Base-by-base conservation (phyloP, 139 green algal species). In the Chlorella sp. region DNA sequence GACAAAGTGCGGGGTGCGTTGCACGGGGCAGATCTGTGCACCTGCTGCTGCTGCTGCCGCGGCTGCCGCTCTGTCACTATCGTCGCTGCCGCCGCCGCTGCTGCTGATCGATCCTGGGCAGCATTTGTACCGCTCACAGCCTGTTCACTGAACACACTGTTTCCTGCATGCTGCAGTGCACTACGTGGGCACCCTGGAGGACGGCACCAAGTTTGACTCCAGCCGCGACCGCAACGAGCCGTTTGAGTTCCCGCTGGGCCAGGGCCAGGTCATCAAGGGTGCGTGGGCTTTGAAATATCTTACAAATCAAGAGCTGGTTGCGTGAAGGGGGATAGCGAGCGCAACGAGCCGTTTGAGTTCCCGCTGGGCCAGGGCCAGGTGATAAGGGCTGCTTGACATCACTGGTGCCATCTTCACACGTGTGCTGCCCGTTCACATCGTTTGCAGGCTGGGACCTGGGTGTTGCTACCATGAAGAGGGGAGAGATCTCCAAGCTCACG, bases 141-240 rank as follows among this genome's bases (percentile, higher is more conserved):
- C 32, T 67, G 58, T 67, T 24, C 64, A 34, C 22, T 32, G 9
- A 7, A 41, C 51, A 17, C 32, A 76, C 72, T 30, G 30, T 41
- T 56, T 48, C 16, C 32, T 41, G 60, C 64, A 30, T 19, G n/a
- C 36, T 87, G 72, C 90, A 96, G 97, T 99, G 41, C 97, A 99
- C 90, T 99, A 99, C 84, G 92, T 93, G 24, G 97, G 97, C 54
- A 99, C 96, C 0, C 91, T 99, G n/a, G 54, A 93, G 34, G 94
- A 98, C 75, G 97, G 96, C 44, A 93, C 87, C 41, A 94, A 97
- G 82, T 99, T 99, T 91, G 97, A 99, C 89, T 96, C 91, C 16
- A 96, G 89, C 62, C 65, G 92, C 2, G 97, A 98, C 85, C 90
- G 96, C 24, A 87, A 83, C 34, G 87, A 96, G 32, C 95, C 97